Base-by-base conservation (phyloP, 2,329 filamentous ascomycete genomes). In the Trichoderma citrinoviride region DNA sequence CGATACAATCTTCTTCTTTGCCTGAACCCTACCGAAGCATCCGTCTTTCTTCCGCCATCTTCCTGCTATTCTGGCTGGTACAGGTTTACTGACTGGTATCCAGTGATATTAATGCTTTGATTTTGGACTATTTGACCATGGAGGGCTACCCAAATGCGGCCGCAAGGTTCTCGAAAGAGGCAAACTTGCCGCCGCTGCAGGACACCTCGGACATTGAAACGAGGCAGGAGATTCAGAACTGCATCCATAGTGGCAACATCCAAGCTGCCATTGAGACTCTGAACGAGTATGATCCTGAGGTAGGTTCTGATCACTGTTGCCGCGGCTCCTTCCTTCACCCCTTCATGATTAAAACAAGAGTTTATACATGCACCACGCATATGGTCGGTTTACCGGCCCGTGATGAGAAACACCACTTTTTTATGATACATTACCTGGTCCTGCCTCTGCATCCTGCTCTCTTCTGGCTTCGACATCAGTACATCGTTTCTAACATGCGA, bases 341-440 rank as follows among this genome's bases (percentile, higher is more conserved):
- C 40, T 56, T 43, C 79, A 93, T 95, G 95, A 99, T 99, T 97
- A 97, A 83, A 91, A 83, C 74, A 77, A 74, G 82, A 85, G 84
- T 90, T 64, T 62, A 88, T 96, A 84, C 94, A 99, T 99, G 95
- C 95, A 99, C 95, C 95, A 99, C 95, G 93, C 95, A 92, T 95
- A 98, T 87, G 83, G 83, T 85, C 87, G 65, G 65, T 63, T 55
- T 88, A 86, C 83, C 83, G 87, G 87, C 88, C 86, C 80, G 87
- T 95, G 95, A 96, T 96, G 94, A 98, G 85, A 87, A 89, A 83
- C 86, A 86, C 85, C 85, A 87, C 84, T 80, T 80, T 79, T 44
- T 78, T 74, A 78, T 79, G 77, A 80, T 68, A 69, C 58, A 21
- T 50, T 47, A 19, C 15, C 27, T 33, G 40, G 27, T 65, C 12